Evolutionary conservation across 23 red algal genomes (phyloP), one percentile per base, ranked within the genome.

Genomic region (Gracilariopsis chorda): DNA sequence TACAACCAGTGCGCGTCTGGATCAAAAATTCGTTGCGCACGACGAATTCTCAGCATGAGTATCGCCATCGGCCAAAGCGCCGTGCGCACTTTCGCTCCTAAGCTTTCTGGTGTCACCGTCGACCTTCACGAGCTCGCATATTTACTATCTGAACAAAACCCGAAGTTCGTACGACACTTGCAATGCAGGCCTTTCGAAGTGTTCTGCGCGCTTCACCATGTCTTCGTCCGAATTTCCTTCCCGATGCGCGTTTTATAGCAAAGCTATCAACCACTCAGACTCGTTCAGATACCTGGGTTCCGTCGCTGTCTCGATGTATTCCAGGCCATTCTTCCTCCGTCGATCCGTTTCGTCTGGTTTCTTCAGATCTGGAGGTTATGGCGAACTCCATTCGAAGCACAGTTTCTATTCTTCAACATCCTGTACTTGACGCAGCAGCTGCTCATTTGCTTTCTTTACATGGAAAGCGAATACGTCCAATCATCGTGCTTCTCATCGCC

Each of bases 391-490:
- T 95, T 68, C 92, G 76, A 0, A 51, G 40, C 37, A 87, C 92
- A 11, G 83, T 95, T 14, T 90, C 85, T 29, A 79, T 95, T 45
- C 68, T 90, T 27, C 85, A 90, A 29, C 85, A 88, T 40, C 97
- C 97, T 37, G 92, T 95, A 12, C 77, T 99, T 2, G 59, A 94
- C 61, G 75, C 39, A 48, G 97, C 97, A 37, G 97, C 97, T 35
- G 58, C 83, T 47, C 93, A 99, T 47, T 89, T 99, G 34, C 93
- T 99, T 45, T 90, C 90, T 25, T 41, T 92, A 13, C 80, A 87
- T n/a, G 97, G 97, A 3, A 99, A 99, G 87, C 94, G 93, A 59
- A 79, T 99, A 41, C 93, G 97, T 47, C 97, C 97, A 43, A 86
- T 94, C 32, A 93, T 96, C 28, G 94, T 99, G 35, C 55, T 99